Evolutionary conservation across 228 moss, liverwort and hornwort species (phyloP).

Genomic region (Sphagnum fallax): DNA sequence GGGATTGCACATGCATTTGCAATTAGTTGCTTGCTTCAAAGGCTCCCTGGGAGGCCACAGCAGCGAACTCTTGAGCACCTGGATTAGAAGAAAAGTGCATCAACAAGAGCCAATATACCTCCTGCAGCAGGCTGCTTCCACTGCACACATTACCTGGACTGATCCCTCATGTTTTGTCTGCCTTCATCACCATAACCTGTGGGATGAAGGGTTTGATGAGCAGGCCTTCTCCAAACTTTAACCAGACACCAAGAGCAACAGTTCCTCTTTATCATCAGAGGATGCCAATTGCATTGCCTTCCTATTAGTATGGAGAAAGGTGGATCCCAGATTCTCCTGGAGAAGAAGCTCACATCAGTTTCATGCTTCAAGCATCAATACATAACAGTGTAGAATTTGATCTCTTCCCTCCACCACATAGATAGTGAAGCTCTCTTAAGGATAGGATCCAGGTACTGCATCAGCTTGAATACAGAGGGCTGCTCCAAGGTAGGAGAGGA

Average conservation of each 20-base stretch:
- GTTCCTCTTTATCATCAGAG: conserved; percentile 6
- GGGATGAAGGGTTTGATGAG: conserved; percentile 1
- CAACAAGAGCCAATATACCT: conserved; percentile 53
- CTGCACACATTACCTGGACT: conserved; percentile 20
- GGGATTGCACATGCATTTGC: conserved; percentile 32
- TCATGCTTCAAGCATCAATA: background rate
- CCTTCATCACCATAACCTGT: conserved; percentile 4
- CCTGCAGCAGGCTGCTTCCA: conserved; percentile 42
- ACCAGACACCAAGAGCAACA: background rate
- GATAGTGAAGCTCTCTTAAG: conserved; percentile 8
- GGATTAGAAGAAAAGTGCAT: conserved; percentile 63
- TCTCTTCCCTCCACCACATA: conserved; percentile 26
- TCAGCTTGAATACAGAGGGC: conserved; percentile 61
- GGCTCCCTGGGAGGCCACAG: conserved; percentile 73
- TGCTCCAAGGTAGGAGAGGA: conserved; percentile 37
- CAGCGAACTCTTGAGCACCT: conserved; percentile 73
- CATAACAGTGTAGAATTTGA: conserved; percentile 27
- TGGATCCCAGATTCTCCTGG: conserved; percentile 7
- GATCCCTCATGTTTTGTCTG: conserved; percentile 8
- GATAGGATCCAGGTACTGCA: conserved; percentile 25
- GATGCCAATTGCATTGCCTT: conserved; percentile 5
- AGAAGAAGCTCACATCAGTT: background rate
- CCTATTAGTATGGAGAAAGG: background rate
- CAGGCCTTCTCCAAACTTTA: conserved; percentile 3
- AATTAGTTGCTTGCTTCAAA: conserved; percentile 62